Evolutionary conservation across 208 protist genomes (phyloP).

Genomic region (Porcisia hertigi): DNA sequence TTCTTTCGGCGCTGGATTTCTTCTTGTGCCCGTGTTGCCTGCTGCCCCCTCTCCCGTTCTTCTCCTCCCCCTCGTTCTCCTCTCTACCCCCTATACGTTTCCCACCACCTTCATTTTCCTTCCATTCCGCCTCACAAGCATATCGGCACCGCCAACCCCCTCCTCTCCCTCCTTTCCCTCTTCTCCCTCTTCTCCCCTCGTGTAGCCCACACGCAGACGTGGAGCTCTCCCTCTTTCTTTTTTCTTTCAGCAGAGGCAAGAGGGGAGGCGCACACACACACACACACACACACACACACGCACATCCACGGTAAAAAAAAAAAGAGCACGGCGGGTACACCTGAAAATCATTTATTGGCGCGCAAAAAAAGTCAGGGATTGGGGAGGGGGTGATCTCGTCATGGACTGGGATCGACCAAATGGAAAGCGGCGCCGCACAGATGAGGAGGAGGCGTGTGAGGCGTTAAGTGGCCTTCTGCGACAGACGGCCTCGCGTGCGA

Average conservation of each 20-base stretch:
- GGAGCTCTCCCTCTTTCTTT: no score
- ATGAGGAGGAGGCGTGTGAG: constrained; percentile 71
- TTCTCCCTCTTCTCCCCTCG: no score
- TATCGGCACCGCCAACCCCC: background rate
- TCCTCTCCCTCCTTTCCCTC: no score
- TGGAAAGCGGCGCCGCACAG: constrained; percentile 41
- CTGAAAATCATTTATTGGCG: background rate
- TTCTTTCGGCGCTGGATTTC: no score
- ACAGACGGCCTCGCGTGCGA: constrained; percentile 65
- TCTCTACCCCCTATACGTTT: background rate
- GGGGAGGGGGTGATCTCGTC: background rate
- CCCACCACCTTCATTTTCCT: background rate
- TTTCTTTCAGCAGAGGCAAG: no score
- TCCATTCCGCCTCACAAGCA: background rate
- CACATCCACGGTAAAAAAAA: background rate
- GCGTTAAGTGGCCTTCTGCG: constrained; percentile 64
- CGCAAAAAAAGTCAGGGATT: background rate
- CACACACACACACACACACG: background rate
- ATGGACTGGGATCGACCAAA: constrained; percentile 18
- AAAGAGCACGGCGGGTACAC: background rate
- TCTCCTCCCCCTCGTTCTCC: background rate
- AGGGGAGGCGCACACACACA: no score
- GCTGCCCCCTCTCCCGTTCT: background rate
- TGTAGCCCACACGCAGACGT: no score
- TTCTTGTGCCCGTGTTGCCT: background rate